Percentiles rank a stretch among this genome's conserved stretches.
These are phyloP conservation scores for Phytophthora macrochlamydospora DNA, from an alignment of 352 stramenopile species.

Conservation along the genomic window DNA sequence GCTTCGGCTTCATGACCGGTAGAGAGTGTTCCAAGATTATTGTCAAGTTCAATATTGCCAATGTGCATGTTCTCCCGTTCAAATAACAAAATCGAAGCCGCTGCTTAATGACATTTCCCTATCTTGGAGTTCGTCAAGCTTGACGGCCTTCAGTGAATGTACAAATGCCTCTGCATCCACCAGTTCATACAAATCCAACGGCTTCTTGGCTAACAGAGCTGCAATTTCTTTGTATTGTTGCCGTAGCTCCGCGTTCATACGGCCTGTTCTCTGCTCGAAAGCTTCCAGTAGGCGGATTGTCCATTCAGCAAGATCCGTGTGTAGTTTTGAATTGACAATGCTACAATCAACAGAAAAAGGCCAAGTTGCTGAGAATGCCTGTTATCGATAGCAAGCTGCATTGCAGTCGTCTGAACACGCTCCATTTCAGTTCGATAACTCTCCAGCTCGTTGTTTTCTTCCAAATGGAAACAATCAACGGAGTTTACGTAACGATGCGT, in stretches of 20 bases:
- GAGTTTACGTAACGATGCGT: constrained; percentile 43
- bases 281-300: constrained; percentile 39
- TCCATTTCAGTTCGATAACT: constrained; percentile 36
- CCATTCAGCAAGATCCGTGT: constrained; percentile 48
- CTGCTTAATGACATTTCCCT: constrained; percentile 54
- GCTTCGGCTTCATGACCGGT: no score
- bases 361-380: constrained; percentile 33
- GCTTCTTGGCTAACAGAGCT: constrained; percentile 58
- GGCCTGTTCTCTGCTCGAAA: constrained; percentile 59
- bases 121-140: constrained; percentile 54
- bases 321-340: constrained; percentile 47
- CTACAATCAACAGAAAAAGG: constrained; percentile 62
- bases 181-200: constrained; percentile 75
- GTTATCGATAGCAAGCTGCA: constrained; percentile 30
- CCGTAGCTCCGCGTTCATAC: constrained; percentile 56
- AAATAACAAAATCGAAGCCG: constrained; percentile 73
- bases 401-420: constrained; percentile 25
- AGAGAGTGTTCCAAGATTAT: no score
- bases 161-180: constrained; percentile 72
- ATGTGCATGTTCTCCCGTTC: constrained; percentile 50
- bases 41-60: constrained; percentile 3
- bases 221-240: constrained; percentile 82
- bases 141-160: constrained; percentile 42
- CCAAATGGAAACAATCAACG: constrained; percentile 52
- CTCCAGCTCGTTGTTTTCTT: constrained; percentile 29